Evolutionary conservation across 352 stramenopile species (phyloP).

Genomic region (Phytophthora palmivora): DNA sequence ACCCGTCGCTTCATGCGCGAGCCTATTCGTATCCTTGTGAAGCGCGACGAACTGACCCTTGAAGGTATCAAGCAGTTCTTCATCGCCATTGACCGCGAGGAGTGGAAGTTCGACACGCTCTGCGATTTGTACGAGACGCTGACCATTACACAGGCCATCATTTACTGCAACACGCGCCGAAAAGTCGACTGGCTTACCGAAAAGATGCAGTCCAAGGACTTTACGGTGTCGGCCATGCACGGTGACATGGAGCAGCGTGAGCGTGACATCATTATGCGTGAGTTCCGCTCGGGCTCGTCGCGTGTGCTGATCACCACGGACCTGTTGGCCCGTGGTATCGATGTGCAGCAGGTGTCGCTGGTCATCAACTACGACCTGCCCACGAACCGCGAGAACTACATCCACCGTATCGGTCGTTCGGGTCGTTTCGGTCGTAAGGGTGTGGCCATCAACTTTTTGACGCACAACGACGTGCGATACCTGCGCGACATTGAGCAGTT

Average conservation of each 20-base stretch:
- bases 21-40: constrained; percentile 99
- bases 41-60: constrained; percentile 99
- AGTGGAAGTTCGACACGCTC: constrained; percentile 99
- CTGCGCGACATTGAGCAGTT: constrained; percentile 99
- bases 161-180: constrained; percentile 99
- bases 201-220: constrained; percentile 99
- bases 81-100: constrained; percentile 98
- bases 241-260: constrained; percentile 99
- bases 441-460: constrained; percentile 99
- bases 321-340: constrained; percentile 99
- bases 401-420: constrained; percentile 99
- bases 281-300: constrained; percentile 99
- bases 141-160: constrained; percentile 99
- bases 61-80: constrained; percentile 99
- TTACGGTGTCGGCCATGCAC: constrained; percentile 99
- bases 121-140: constrained; percentile 99
- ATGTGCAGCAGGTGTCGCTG: constrained; percentile 98
- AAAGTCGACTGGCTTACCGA: constrained; percentile 99
- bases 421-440: constrained; percentile 99
- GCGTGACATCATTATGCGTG: constrained; percentile 99
- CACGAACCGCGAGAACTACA: constrained; percentile 99
- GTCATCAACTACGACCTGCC: constrained; percentile 99
- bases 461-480: constrained; percentile 98
- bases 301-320: constrained; percentile 99
- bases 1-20: constrained; percentile 99